These are phyloP conservation scores for Perkinsela sp. DNA, from an alignment of 208 protist genomes.

Conservation along the genomic window DNA sequence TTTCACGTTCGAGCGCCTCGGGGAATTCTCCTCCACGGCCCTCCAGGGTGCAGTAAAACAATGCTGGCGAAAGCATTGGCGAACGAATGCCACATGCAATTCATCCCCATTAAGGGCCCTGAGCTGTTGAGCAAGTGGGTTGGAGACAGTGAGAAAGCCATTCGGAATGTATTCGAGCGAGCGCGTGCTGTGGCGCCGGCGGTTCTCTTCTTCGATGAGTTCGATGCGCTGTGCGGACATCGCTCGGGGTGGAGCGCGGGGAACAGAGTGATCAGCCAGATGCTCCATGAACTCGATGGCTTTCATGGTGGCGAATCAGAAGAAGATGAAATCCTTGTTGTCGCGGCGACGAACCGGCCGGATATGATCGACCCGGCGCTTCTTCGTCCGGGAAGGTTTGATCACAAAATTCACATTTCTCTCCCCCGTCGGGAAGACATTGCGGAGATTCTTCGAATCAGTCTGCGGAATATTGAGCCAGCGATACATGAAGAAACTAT, in stretches of 20 bases:
- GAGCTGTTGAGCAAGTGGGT: slow-evolving; percentile 77
- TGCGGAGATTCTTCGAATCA: slow-evolving; percentile 49
- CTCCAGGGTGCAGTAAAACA: slow-evolving; percentile 71
- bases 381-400: slow-evolving; percentile 61
- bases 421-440: slow-evolving; percentile 37
- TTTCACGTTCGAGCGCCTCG: slow-evolving; percentile 67
- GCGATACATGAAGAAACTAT: slow-evolving; percentile 13
- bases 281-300: slow-evolving; percentile 76
- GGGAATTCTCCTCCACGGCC: slow-evolving; percentile 75
- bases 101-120: slow-evolving; percentile 65
- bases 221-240: slow-evolving; percentile 24
- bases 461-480: slow-evolving; percentile 23
- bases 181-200: slow-evolving; percentile 52
- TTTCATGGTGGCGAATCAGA: slow-evolving; percentile 8
- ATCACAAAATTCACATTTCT: slow-evolving; percentile 69
- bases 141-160: slow-evolving; percentile 68
- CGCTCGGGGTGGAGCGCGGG: slow-evolving; percentile 11
- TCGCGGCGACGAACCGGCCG: slow-evolving; percentile 79
- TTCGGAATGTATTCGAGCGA: slow-evolving; percentile 63
- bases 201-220: slow-evolving; percentile 84
- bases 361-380: slow-evolving; percentile 61
- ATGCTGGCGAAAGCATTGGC: slow-evolving; percentile 66
- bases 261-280: slow-evolving; percentile 54
- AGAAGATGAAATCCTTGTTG: slow-evolving; percentile 25
- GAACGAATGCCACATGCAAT: slow-evolving; percentile 37